A percentile compares a stretch with the other conserved stretches of the same genome.
Conservation (phyloP, 2,329 filamentous ascomycete species). For the Aureobasidium lini region DNA sequence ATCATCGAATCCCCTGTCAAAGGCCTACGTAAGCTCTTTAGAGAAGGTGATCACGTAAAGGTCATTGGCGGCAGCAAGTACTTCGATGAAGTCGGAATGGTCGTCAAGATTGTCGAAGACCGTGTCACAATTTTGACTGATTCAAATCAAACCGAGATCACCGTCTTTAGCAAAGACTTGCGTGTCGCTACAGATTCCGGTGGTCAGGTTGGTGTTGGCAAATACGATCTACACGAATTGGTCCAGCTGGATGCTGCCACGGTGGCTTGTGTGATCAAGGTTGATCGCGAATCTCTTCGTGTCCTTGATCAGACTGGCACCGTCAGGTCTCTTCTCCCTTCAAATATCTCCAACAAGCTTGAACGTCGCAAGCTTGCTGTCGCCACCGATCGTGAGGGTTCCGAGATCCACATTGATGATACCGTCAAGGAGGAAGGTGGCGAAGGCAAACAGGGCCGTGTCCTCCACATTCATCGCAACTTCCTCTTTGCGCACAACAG, state of each 20-base stretch:
- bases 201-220: slow-evolving; percentile 73
- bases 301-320: slow-evolving; percentile 88
- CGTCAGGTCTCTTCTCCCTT: slow-evolving; percentile 73
- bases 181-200: slow-evolving; percentile 89
- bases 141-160: slow-evolving; percentile 87
- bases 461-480: slow-evolving; percentile 90
- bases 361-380: slow-evolving; percentile 71
- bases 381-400: slow-evolving; percentile 85
- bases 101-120: slow-evolving; percentile 88
- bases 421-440: slow-evolving; percentile 86
- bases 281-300: slow-evolving; percentile 85
- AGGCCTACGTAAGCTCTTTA: slow-evolving; percentile 86
- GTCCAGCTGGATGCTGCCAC: slow-evolving; percentile 90
- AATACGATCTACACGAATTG: slow-evolving; percentile 86
- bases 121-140: slow-evolving; percentile 89
- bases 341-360: slow-evolving; percentile 84
- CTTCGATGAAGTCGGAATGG: slow-evolving; percentile 92
- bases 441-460: slow-evolving; percentile 77
- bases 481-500: slow-evolving; percentile 86
- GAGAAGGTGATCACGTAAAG: slow-evolving; percentile 93
- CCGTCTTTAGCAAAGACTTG: slow-evolving; percentile 95
- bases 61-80: slow-evolving; percentile 94
- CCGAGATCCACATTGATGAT: slow-evolving; percentile 86
- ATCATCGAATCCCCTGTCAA: slow-evolving; percentile 88
- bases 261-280: slow-evolving; percentile 87